phyloP scores from a whole-genome alignment of 352 stramenopile genomes.

The Pythium sp. region DNA sequence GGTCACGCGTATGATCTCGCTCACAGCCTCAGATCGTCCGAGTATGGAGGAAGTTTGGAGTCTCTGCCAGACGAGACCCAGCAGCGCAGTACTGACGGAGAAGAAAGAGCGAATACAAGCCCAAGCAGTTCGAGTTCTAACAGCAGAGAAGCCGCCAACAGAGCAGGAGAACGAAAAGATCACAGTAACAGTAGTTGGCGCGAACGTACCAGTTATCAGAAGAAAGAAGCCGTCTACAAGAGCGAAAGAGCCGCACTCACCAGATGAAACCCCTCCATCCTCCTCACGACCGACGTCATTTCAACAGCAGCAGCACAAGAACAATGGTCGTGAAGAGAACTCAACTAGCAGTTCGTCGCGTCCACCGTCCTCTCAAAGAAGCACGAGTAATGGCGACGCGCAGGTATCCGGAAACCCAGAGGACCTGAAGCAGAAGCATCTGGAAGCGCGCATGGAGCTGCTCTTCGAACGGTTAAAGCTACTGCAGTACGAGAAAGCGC shows the following conservation, averaged over 20 bases:
- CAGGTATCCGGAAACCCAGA: conserved; percentile 22
- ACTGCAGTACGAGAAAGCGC: conserved; percentile 36
- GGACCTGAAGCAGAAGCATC: conserved; percentile 26
- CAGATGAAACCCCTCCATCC: conserved; percentile 1
- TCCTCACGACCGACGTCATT: conserved; percentile 6
- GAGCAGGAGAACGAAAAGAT: conserved; percentile 13
- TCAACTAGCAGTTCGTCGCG: conserved; percentile 16
- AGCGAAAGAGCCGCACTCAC: conserved; percentile 1
- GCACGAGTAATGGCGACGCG: conserved; percentile 9
- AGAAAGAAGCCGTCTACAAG: conserved; percentile 1
- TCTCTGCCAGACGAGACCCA: conserved; percentile 36
- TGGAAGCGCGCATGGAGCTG: conserved; percentile 54
- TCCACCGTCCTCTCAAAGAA: conserved; percentile 32
- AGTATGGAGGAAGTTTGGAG: conserved; percentile 69
- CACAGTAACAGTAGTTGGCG: background rate
- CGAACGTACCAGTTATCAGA: background rate
- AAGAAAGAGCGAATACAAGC: conserved; percentile 14
- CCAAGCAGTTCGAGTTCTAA: background rate
- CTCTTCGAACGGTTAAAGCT: conserved; percentile 70
- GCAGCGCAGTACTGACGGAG: conserved; percentile 13
- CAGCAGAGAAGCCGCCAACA: background rate
- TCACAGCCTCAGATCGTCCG: conserved; percentile 53
- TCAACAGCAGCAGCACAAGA: conserved; percentile 11
- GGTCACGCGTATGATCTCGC: conserved; percentile 72
- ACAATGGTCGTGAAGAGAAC: conserved; percentile 14